Conservation (phyloP, 2,329 filamentous ascomycete species). For the Microcyclosporella mali region DNA sequence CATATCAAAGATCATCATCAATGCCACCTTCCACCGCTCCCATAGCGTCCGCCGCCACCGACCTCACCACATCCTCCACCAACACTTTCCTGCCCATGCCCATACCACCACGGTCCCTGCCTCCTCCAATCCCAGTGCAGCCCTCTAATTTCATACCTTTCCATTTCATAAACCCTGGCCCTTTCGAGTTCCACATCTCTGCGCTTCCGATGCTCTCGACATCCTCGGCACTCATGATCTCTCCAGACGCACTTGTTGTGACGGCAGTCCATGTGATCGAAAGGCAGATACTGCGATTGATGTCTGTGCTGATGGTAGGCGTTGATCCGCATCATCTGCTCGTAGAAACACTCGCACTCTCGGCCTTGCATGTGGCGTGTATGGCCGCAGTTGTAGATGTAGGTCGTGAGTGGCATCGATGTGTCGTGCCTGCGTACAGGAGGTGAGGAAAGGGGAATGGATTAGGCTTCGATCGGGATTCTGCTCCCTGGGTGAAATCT, state of each 20-base stretch:
- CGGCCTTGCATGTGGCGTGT: slow-evolving; percentile 18
- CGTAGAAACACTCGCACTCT: slow-evolving; percentile 20
- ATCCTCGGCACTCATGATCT: slow-evolving; percentile 8
- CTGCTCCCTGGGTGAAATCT: too few species aligned
- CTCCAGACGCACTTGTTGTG: slow-evolving; percentile 12
- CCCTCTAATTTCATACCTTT: slow-evolving; percentile 8
- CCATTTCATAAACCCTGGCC: slow-evolving; percentile 4
- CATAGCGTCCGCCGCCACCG: too few species aligned
- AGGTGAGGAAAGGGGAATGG: too few species aligned
- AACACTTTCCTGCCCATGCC: too few species aligned
- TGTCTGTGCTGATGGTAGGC: slow-evolving; percentile 4
- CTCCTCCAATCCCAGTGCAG: slow-evolving; percentile 6
- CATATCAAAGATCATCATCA: too few species aligned
- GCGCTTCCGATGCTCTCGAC: slow-evolving; percentile 7
- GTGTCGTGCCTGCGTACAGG: neutral
- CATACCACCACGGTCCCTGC: neutral
- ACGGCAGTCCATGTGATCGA: slow-evolving; percentile 12
- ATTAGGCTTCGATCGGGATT: too few species aligned
- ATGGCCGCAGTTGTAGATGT: slow-evolving; percentile 23
- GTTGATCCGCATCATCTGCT: slow-evolving; percentile 20
- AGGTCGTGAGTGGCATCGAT: slow-evolving; percentile 20
- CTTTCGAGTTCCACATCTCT: slow-evolving; percentile 5
- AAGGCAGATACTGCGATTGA: slow-evolving; percentile 15
- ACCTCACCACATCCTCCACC: too few species aligned
- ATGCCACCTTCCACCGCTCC: too few species aligned